Conservation (phyloP, 257 asterid species). For the Solanum pinnatisectum region DNA sequence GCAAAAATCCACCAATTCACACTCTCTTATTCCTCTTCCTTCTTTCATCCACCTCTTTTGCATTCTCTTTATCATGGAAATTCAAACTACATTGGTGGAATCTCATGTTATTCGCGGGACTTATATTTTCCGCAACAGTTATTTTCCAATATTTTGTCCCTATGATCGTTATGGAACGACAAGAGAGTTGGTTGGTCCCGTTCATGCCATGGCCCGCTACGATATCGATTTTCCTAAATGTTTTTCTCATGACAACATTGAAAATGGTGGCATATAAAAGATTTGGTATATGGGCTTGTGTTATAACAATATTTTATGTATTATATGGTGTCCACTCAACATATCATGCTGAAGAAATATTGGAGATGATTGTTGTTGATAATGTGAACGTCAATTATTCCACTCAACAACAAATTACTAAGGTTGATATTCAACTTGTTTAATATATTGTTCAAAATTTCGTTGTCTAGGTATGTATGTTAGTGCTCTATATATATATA, state of each 20-base stretch:
- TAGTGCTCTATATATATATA: neutral
- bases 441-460: neutral
- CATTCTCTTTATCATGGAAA: conserved; percentile 29
- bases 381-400: neutral
- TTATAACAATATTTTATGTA: conserved; percentile 18
- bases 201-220: conserved; percentile 40
- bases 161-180: neutral
- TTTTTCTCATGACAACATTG: conserved; percentile 26
- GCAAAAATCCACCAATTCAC: conserved; percentile 9
- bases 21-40: conserved; percentile 22
- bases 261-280: conserved; percentile 19
- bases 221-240: conserved; percentile 25
- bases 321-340: conserved; percentile 36
- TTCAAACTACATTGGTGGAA: conserved; percentile 19
- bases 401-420: neutral
- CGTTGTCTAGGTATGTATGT: neutral
- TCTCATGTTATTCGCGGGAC: conserved; percentile 2
- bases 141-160: conserved; percentile 9
- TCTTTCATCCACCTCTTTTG: conserved; percentile 17
- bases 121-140: neutral
- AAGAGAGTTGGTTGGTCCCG: conserved; percentile 23
- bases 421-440: neutral
- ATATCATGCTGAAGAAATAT: conserved; percentile 20
- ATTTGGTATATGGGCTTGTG: conserved; percentile 29
- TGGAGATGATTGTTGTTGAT: neutral